Percentiles rank a stretch among this genome's conserved stretches.
Evolutionary conservation across 106 monocot genomes (phyloP).

Genomic region (Cymbidium sinense): DNA sequence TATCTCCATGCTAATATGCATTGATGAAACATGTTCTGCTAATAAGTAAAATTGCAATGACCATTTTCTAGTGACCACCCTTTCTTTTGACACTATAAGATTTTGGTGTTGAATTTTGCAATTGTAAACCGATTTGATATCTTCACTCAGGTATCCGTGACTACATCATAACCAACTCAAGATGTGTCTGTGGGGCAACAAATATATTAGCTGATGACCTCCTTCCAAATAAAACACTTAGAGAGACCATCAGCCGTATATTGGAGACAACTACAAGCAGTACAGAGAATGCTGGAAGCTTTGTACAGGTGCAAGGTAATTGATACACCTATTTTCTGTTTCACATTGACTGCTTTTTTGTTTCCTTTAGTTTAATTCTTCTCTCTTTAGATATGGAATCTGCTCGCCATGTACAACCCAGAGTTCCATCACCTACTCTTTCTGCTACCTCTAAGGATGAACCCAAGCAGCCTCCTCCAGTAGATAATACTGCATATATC

Average conservation of each 20-base stretch:
- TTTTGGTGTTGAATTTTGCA: constrained; percentile 1
- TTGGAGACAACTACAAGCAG: constrained; percentile 84
- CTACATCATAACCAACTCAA: constrained; percentile 70
- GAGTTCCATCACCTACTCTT: constrained; percentile 45
- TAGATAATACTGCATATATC: constrained; percentile 4
- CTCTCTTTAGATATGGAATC: constrained; percentile 55
- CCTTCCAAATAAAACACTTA: constrained; percentile 87
- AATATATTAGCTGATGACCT: constrained; percentile 94
- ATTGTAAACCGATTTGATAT: neutral
- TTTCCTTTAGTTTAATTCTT: neutral
- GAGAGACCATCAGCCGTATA: constrained; percentile 84
- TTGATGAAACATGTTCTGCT: no score
- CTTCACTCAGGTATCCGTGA: constrained; percentile 73
- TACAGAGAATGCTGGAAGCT: constrained; percentile 86
- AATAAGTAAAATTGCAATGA: no score
- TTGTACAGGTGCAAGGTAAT: constrained; percentile 68
- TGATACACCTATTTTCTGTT: neutral
- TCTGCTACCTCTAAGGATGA: constrained; percentile 43
- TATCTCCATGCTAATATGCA: no score
- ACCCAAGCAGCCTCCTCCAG: constrained; percentile 4
- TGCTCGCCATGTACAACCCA: constrained; percentile 30
- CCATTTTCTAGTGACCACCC: no score
- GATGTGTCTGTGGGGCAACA: constrained; percentile 85
- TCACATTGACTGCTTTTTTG: no score
- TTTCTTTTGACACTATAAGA: neutral